A percentile compares a stretch with the other conserved stretches of the same genome.
phyloP scores from a whole-genome alignment of 1,284 basidiomycete genomes.

The Heterobasidion irregulare region DNA sequence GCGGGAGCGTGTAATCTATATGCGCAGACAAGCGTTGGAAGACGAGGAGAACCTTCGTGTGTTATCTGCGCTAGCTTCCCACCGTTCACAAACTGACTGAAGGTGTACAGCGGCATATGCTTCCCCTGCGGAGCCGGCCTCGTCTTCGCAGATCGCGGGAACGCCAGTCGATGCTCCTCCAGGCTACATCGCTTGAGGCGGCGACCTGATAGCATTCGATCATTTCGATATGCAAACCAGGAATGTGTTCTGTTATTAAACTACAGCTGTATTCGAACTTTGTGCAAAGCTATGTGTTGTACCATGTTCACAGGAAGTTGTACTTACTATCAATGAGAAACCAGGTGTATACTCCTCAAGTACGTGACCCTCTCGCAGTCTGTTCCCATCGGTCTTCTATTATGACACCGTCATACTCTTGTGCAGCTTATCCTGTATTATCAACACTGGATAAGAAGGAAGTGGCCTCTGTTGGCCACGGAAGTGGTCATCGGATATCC shows the following conservation, averaged over 20 bases:
- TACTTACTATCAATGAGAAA: not conserved
- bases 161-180: slow-evolving; percentile 49
- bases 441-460: no score
- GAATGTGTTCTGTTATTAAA: not conserved
- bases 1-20: slow-evolving; percentile 64
- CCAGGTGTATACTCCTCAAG: not conserved
- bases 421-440: no score
- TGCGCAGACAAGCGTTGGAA: slow-evolving; percentile 50
- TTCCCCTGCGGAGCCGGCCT: slow-evolving; percentile 30
- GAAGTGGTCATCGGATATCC: no score
- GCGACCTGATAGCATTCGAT: not conserved
- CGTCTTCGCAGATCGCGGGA: slow-evolving; percentile 13
- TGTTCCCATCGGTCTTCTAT: no score
- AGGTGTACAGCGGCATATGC: slow-evolving; percentile 43
- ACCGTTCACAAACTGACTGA: slow-evolving; percentile 2
- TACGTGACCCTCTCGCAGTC: no score
- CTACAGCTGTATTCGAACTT: not conserved
- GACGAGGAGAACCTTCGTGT: slow-evolving; percentile 64
- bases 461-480: no score
- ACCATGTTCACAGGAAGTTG: not conserved
- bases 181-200: slow-evolving; percentile 41
- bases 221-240: not conserved
- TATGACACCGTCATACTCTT: no score
- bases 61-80: slow-evolving; percentile 20
- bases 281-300: not conserved